Base-by-base conservation (phyloP, 306 rosid species). In the Biancaea sappan region DNA sequence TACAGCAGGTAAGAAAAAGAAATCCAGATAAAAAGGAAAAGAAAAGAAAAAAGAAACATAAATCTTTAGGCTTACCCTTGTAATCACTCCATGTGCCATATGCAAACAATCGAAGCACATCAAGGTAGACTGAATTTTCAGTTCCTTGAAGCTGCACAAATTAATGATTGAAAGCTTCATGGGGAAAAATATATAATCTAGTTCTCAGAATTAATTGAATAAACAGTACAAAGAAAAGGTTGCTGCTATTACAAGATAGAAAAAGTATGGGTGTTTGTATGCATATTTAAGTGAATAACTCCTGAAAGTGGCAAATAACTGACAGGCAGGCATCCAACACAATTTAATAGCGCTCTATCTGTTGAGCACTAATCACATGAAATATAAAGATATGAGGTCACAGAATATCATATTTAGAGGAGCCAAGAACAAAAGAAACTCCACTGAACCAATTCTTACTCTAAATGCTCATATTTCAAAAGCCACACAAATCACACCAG, bases 61-160 rank as follows among this genome's bases (percentile, higher is more conserved):
- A 57, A 67, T 58, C 59, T 46, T 18, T 46, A 9, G 58, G 40
- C 93, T 85, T 86, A 94, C 99, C 76, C 88, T 84, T 94, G 79
- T 88, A 94, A 82, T 94, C 99, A 74, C 86, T 91, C 96, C 96
- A 94, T 43, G 91, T 91, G 73, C 97, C 99, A 67, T 92, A 89
- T 12, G 97, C 93, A 86, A 90, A 92, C 84, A 94, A 80, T 56
- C 87, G 89, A 77, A 94, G 93, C 81, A 90, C 26, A 37, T 94
- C 89, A 69, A 94, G 89, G 82, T 92, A 76, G 10, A 73, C 87
- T 50, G 96, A 76, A 69, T 80, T 77, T 44, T 86, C 90, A 11
- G 89, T 84, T 80, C 77, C 96, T 80, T 83, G 90, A 71, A 94
- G 90, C 99, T 94, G 91, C 80, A 71, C 31, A 77, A 54, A 25